Evolutionary conservation across 164 flowering plant species (phyloP).

Genomic region (Chimonanthus praecox): DNA sequence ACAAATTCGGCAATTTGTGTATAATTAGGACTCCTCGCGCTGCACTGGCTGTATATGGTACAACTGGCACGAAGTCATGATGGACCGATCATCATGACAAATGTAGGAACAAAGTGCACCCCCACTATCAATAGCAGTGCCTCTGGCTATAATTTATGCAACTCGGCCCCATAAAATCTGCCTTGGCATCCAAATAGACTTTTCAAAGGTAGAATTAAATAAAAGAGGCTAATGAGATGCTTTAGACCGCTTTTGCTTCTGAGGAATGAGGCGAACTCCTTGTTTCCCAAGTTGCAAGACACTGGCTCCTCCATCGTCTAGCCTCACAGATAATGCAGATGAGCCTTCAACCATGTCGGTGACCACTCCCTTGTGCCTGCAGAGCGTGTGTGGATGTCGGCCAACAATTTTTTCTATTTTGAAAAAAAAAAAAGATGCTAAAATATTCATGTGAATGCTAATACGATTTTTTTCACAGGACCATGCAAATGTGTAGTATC

Average conservation of each 20-base stretch:
- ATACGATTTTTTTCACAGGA: background rate
- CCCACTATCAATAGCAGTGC: background rate
- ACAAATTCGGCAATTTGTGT: background rate
- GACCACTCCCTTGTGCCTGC: constrained; percentile 81
- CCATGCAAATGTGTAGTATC: background rate
- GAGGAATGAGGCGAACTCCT: constrained; percentile 75
- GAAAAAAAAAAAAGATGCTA: background rate
- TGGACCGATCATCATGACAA: background rate
- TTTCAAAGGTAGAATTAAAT: background rate
- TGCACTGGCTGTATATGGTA: background rate
- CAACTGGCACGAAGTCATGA: constrained; percentile 1
- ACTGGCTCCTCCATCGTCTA: constrained; percentile 75
- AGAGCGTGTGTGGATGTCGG: background rate
- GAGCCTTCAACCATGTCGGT: constrained; percentile 50
- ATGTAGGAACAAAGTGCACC: background rate
- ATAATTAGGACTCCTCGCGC: background rate
- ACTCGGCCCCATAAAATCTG: constrained; percentile 4
- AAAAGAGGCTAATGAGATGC: constrained; percentile 17
- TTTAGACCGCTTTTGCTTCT: constrained; percentile 58
- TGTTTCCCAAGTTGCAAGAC: constrained; percentile 76
- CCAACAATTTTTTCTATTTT: background rate
- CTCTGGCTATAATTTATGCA: background rate
- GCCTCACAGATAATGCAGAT: constrained; percentile 47
- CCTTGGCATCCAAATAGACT: constrained; percentile 8
- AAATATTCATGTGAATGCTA: too few species aligned